phyloP scores from a whole-genome alignment of 78 protist species.

The Dictyostelium purpureum region DNA sequence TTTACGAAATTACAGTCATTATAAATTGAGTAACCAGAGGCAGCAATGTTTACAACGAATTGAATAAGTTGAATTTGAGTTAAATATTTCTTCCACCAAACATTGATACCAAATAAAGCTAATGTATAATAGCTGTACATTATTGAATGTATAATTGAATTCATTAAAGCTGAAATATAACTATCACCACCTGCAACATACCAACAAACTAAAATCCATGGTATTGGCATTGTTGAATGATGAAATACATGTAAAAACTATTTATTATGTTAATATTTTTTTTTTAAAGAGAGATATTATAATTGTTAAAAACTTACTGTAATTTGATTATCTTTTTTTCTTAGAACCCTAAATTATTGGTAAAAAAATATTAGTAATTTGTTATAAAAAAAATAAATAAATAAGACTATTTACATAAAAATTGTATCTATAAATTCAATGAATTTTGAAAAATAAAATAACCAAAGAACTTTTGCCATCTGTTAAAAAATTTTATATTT shows the following conservation, averaged over 20 bases:
- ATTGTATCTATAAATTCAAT: constrained; percentile 68
- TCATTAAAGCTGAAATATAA: constrained; percentile 38
- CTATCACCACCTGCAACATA: constrained; percentile 79
- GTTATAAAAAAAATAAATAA: too few species aligned
- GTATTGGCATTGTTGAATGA: constrained; percentile 55
- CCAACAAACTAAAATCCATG: constrained; percentile 52
- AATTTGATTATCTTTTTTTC: constrained; percentile 56
- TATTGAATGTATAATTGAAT: constrained; percentile 57
- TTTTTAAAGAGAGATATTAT: too few species aligned
- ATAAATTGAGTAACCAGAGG: constrained; percentile 2
- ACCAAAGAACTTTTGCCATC: constrained; percentile 81
- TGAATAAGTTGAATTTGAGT: constrained; percentile 79
- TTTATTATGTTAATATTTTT: too few species aligned
- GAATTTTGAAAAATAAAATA: constrained; percentile 67
- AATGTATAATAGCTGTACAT: constrained; percentile 77
- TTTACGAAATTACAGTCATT: constrained; percentile 24
- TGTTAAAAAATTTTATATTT: background rate
- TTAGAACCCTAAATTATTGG: too few species aligned
- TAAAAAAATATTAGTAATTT: too few species aligned
- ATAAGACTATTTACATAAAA: too few species aligned
- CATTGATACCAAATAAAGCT: constrained; percentile 20
- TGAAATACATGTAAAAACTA: constrained; percentile 83
- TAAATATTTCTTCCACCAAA: constrained; percentile 80
- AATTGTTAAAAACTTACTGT: constrained; percentile 38
- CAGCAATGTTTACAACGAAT: constrained; percentile 35